A percentile compares a stretch with the other conserved stretches of the same genome.
These are phyloP conservation scores for Fusarium siculi DNA, from an alignment of 2,329 filamentous ascomycete species.

Conservation along the genomic window DNA sequence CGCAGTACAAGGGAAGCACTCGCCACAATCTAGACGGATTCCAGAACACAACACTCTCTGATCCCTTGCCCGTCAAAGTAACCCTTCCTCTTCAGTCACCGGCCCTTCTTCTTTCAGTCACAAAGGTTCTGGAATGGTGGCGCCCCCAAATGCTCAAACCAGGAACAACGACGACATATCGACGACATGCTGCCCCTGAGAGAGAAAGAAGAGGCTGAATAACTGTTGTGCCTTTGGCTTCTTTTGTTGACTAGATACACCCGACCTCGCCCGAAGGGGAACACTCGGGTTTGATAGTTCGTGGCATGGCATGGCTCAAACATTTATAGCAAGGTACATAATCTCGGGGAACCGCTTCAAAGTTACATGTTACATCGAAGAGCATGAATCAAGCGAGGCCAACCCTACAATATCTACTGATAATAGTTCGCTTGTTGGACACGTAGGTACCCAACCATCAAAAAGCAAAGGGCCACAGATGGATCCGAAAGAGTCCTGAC, in stretches of 20 bases:
- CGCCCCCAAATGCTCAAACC: conserved; percentile 16
- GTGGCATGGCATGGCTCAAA: conserved; percentile 6
- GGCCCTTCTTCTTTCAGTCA: conserved; percentile 14
- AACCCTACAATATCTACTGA: conserved; percentile 16
- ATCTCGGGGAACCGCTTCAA: conserved; percentile 24
- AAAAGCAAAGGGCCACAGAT: conserved; percentile 6
- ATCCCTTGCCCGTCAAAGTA: conserved; percentile 20
- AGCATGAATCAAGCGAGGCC: conserved; percentile 29
- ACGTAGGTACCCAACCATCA: conserved; percentile 2
- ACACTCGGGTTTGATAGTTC: conserved; percentile 22
- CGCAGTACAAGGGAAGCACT: conserved; percentile 29
- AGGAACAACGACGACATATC: conserved; percentile 14
- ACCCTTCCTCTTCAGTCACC: conserved; percentile 14
- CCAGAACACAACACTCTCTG: conserved; percentile 33
- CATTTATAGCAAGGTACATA: conserved; percentile 4
- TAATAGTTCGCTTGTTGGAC: conserved; percentile 11
- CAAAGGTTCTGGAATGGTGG: conserved; percentile 35
- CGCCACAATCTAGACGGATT: conserved; percentile 38
- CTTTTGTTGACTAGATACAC: conserved; percentile 31
- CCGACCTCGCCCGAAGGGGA: conserved; percentile 34
- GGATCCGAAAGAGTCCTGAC: background rate
- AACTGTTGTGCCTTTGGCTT: conserved; percentile 9
- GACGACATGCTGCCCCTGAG: conserved; percentile 3
- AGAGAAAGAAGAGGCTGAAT: background rate
- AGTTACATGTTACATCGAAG: conserved; percentile 23